Conservation (phyloP, 768 basidiomycete species). For the Xanthoconium stramineum region DNA sequence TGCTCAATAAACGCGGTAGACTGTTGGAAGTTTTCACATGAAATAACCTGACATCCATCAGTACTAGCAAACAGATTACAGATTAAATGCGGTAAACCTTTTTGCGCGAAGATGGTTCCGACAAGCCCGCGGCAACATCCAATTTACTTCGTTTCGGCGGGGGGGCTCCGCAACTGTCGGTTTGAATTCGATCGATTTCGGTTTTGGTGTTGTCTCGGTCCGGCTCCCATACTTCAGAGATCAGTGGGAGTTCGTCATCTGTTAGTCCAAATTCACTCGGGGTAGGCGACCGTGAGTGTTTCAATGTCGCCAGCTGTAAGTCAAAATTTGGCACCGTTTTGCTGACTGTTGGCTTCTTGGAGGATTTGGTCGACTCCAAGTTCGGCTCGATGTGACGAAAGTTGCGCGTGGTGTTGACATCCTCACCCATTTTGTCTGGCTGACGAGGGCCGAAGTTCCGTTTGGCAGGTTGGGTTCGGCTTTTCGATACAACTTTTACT, state of each 20-base stretch:
- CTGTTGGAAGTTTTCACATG: background rate
- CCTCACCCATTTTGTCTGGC: conserved; percentile 43
- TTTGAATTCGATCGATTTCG: conserved; percentile 34
- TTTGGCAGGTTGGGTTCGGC: conserved; percentile 21
- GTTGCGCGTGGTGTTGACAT: conserved; percentile 39
- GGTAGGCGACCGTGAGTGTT: conserved; percentile 22
- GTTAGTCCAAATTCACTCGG: conserved; percentile 9
- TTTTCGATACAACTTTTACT: conserved; percentile 5
- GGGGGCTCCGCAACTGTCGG: conserved; percentile 26
- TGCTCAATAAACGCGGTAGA: background rate
- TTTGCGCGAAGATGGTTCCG: background rate
- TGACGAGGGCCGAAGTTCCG: conserved; percentile 34
- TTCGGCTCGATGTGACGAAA: conserved; percentile 38
- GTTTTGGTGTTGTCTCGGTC: conserved; percentile 26
- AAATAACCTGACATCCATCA: conserved; percentile 10
- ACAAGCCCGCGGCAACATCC: background rate
- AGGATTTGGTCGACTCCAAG: conserved; percentile 40
- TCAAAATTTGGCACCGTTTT: conserved; percentile 44
- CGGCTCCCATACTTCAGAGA: conserved; percentile 31
- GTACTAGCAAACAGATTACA: background rate
- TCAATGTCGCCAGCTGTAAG: conserved; percentile 41
- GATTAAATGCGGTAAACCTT: conserved; percentile 14
- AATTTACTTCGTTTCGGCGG: conserved; percentile 20
- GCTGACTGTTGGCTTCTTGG: conserved; percentile 1
- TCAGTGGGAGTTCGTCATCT: conserved; percentile 32